Conservation (phyloP, 768 basidiomycete species). For the Dioszegia crocea region DNA sequence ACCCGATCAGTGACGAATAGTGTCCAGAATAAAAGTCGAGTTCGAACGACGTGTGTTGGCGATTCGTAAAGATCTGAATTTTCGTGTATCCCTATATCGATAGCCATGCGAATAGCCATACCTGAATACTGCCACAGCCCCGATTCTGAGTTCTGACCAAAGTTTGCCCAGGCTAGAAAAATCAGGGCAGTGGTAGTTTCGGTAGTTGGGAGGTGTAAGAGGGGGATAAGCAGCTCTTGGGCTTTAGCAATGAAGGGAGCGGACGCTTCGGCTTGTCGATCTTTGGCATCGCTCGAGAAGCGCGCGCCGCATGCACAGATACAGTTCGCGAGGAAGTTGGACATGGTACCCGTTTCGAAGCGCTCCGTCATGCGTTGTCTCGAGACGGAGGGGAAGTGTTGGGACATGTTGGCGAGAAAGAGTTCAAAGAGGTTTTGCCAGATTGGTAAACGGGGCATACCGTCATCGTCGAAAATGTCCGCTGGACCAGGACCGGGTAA, state of each 20-base stretch:
- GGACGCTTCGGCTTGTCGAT: slow-evolving; percentile 26
- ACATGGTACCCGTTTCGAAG: slow-evolving; percentile 45
- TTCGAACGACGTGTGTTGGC: slow-evolving; percentile 37
- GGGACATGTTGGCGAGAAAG: slow-evolving; percentile 38
- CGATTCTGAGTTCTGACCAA: slow-evolving; percentile 42
- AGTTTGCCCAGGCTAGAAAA: slow-evolving; percentile 43
- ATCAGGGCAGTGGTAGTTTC: slow-evolving; percentile 43
- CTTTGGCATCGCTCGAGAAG: slow-evolving; percentile 16
- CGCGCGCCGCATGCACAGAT: slow-evolving; percentile 43
- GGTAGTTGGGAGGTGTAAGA: slow-evolving; percentile 42
- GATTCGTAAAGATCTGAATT: slow-evolving; percentile 46
- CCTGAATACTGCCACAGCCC: slow-evolving; percentile 46
- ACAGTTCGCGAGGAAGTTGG: slow-evolving; percentile 38
- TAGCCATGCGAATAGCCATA: slow-evolving; percentile 44
- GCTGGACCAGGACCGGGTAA: slow-evolving; percentile 1
- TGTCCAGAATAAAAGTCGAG: slow-evolving; percentile 42
- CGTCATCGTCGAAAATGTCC: slow-evolving; percentile 33
- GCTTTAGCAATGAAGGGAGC: slow-evolving; percentile 48
- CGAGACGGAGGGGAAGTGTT: slow-evolving; percentile 43
- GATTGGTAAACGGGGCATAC: slow-evolving; percentile 39
- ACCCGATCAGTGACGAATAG: slow-evolving; percentile 46
- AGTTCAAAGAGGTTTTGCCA: slow-evolving; percentile 38
- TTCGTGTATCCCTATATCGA: slow-evolving; percentile 44
- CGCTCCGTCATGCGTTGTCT: slow-evolving; percentile 32
- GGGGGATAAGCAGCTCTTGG: slow-evolving; percentile 40